phyloP scores from a whole-genome alignment of 176 grass and related monocot species.

The Tuctoria greenei region DNA sequence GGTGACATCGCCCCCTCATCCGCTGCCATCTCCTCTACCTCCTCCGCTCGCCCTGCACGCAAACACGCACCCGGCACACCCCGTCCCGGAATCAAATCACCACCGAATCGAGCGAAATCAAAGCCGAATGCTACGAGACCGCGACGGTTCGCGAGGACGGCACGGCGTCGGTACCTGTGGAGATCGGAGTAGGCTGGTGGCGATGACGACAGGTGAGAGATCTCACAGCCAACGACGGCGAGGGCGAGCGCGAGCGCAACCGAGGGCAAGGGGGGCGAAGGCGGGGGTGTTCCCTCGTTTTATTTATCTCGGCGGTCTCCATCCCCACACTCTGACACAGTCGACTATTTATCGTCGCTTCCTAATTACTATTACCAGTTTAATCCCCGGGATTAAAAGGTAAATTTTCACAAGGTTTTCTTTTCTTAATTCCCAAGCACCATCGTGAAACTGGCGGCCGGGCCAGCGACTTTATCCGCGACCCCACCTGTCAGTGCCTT shows the following conservation, averaged over 20 bases:
- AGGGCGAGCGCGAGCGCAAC: background rate
- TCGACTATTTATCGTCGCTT: background rate
- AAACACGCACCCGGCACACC: background rate
- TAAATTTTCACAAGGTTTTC: background rate
- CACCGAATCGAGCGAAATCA: background rate
- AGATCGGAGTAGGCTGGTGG: constrained; percentile 38
- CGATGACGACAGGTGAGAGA: constrained; percentile 27
- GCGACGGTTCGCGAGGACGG: background rate
- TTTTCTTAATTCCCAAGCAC: constrained; percentile 36
- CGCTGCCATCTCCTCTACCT: constrained; percentile 52
- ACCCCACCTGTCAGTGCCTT: background rate
- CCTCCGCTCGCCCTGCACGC: constrained; percentile 36
- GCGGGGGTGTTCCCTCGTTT: constrained; percentile 13
- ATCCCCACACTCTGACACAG: background rate
- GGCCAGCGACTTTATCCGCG: background rate
- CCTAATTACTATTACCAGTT: constrained; percentile 18
- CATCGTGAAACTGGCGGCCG: background rate
- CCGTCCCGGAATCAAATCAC: background rate
- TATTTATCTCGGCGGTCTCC: constrained; percentile 21
- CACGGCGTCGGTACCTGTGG: constrained; percentile 5
- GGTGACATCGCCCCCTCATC: constrained; percentile 54
- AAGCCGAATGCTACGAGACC: background rate
- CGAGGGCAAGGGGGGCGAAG: background rate
- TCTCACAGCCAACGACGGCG: constrained; percentile 25
- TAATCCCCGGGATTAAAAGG: background rate